Evolutionary conservation across 2,329 filamentous ascomycete genomes (phyloP), one percentile per base, ranked within the genome.

Genomic region (Massarina eburnea): DNA sequence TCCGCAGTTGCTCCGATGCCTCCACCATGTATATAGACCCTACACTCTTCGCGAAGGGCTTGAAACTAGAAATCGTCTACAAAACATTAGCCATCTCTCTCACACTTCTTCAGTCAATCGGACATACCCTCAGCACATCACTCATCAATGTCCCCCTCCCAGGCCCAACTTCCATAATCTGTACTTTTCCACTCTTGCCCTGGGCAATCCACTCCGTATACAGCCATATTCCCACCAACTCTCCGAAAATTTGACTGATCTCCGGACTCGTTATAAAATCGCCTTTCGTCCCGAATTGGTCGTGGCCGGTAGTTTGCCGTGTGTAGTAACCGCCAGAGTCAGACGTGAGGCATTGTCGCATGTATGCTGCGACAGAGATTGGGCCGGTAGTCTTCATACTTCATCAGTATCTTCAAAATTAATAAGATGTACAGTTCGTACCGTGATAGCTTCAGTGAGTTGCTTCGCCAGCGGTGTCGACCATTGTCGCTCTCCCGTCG

Each of bases 241-340:
- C 94, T 19, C 94, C 94, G 72, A 99, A 99, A 10, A 97, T 81
- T 67, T 97, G 94, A 1, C 91, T 96, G 59, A 99, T 97, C 71
- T 99, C 94, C 0, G 94, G 94, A 0, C 91, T 96, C 0, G 94
- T 99, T 41, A 97, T 86, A 66, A 99, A 99, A 71, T 99, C 94
- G 20, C 94, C 94, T 63, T 89, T 88, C 44, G 82, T 76, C n/a
- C 94, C 94, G 60, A 99, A 99, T 53, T 92, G 91, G 64, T 96
- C 91, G 37, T 85, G 81, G 17, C 80, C 84, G 48, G 82, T 73
- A 43, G 80, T 79, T 34, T 85, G 79, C 19, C 84, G 82, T 4
- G 91, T 97, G 73, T 99, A 99, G 75, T 99, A 99, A 43, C 94
- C 94, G 47, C 90, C 91, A 30, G 90, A 74, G 50, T 94, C 89